phyloP scores from a whole-genome alignment of 331 rosid genomes.

The Prunus yedoensis region DNA sequence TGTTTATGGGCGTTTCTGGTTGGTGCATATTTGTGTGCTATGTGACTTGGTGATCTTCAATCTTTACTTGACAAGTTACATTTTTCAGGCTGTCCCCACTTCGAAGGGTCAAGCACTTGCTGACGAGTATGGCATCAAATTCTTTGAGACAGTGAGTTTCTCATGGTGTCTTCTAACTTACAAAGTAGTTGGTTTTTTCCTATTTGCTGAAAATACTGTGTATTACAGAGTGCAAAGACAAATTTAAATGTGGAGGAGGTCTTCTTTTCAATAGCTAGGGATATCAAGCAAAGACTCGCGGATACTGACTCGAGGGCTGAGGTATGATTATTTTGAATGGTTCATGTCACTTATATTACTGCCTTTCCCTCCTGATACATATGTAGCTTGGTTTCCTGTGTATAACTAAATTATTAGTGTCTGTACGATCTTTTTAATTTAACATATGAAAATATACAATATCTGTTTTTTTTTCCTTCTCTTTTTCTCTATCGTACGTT shows the following conservation, averaged over 20 bases:
- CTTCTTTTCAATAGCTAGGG: constrained; percentile 96
- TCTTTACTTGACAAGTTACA: constrained; percentile 24
- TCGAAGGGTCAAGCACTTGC: constrained; percentile 98
- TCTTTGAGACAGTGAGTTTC: constrained; percentile 89
- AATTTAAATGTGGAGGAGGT: constrained; percentile 95
- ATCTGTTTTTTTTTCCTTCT: neutral
- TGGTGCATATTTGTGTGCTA: constrained; percentile 20
- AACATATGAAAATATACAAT: neutral
- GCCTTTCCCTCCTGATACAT: neutral
- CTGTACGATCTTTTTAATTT: neutral
- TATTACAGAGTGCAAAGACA: constrained; percentile 92
- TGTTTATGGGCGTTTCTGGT: constrained; percentile 9
- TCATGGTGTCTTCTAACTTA: constrained; percentile 19
- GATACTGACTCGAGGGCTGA: constrained; percentile 88
- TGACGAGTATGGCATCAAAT: constrained; percentile 92
- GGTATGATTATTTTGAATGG: constrained; percentile 40
- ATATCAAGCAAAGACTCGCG: constrained; percentile 93
- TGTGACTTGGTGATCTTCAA: constrained; percentile 24
- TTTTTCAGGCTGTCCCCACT: constrained; percentile 88
- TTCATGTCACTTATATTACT: constrained; percentile 5
- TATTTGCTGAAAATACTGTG: constrained; percentile 29
- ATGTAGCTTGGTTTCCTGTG: neutral
- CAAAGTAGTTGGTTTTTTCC: constrained; percentile 1
- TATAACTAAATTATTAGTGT: constrained; percentile 15
- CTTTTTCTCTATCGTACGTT: too few relatives aligned